A percentile compares a stretch with the other conserved stretches of the same genome.
phyloP scores from a whole-genome alignment of 345 rosid genomes.

The Rubroshorea leprosula region DNA sequence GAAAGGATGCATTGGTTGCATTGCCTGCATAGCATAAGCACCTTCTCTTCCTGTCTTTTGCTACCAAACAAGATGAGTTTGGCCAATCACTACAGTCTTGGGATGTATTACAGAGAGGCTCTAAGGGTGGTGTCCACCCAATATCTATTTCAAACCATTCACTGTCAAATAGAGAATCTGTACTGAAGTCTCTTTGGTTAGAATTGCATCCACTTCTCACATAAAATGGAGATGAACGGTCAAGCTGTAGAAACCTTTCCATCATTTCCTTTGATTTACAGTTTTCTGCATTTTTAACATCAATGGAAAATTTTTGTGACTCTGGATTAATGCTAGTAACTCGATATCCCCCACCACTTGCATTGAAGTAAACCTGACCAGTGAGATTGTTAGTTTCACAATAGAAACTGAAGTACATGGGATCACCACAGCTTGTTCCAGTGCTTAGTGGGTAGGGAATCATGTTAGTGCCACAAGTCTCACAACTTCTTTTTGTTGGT shows the following conservation, averaged over 20 bases:
- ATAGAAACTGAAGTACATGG: conserved; percentile 6
- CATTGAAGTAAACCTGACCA: background rate
- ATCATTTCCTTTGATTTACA: background rate
- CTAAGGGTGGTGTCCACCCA: conserved; percentile 5
- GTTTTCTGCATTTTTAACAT: background rate
- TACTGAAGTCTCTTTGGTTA: background rate
- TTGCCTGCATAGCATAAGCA: too few relatives aligned
- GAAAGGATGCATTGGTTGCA: background rate
- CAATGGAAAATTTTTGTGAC: background rate
- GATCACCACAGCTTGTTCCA: conserved; percentile 7
- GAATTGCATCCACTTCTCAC: conserved; percentile 9
- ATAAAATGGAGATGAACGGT: conserved; percentile 7
- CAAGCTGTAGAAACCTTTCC: conserved; percentile 9
- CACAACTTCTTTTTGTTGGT: conserved; percentile 9
- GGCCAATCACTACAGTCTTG: conserved; percentile 22
- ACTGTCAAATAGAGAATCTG: conserved; percentile 6
- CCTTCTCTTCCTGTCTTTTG: background rate
- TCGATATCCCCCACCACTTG: background rate
- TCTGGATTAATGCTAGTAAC: conserved; percentile 2
- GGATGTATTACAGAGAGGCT: conserved; percentile 9
- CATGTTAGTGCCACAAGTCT: conserved; percentile 11
- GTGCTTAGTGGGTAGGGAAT: conserved; percentile 10
- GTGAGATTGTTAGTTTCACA: background rate
- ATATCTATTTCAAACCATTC: conserved; percentile 15
- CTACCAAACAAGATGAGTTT: conserved; percentile 5